Percentiles rank a stretch among this genome's conserved stretches.
Conservation (phyloP, 805 yeast species). For the Monosporozyma unispora region DNA sequence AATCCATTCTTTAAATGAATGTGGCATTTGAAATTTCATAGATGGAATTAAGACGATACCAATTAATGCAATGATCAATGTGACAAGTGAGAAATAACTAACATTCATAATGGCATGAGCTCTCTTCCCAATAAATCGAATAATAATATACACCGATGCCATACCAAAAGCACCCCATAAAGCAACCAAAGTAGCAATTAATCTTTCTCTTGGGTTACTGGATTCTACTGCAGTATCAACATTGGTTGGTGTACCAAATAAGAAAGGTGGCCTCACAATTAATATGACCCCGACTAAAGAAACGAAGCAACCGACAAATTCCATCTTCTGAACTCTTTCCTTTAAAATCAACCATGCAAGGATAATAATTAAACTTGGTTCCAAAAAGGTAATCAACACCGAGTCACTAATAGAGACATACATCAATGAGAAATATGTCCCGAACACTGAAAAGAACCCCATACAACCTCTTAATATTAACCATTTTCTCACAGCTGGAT, state of each 20-base stretch:
- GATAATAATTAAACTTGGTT: constrained; percentile 69
- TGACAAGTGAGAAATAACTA: constrained; percentile 58
- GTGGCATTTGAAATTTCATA: constrained; percentile 52
- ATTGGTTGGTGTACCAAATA: constrained; percentile 38
- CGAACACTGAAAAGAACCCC: constrained; percentile 77
- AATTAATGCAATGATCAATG: constrained; percentile 44
- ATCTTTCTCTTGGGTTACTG: constrained; percentile 43
- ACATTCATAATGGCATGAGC: constrained; percentile 80
- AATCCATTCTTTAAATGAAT: constrained; percentile 54
- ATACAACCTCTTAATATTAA: constrained; percentile 54
- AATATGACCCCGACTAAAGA: constrained; percentile 70
- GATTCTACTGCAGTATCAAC: constrained; percentile 1
- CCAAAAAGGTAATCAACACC: constrained; percentile 66
- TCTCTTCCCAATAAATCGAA: constrained; percentile 63
- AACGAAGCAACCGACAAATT: constrained; percentile 57
- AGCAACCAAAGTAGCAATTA: constrained; percentile 54
- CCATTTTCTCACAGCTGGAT: constrained; percentile 43
- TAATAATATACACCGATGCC: constrained; percentile 55
- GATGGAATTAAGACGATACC: constrained; percentile 51
- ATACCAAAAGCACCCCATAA: constrained; percentile 64
- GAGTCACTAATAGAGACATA: constrained; percentile 75
- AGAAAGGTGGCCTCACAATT: constrained; percentile 71
- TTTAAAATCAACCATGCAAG: constrained; percentile 58
- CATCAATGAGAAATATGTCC: constrained; percentile 64
- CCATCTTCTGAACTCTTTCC: constrained; percentile 59